Base-by-base conservation (phyloP, 2,329 filamentous ascomycete species). In the Coniella lustricola region DNA sequence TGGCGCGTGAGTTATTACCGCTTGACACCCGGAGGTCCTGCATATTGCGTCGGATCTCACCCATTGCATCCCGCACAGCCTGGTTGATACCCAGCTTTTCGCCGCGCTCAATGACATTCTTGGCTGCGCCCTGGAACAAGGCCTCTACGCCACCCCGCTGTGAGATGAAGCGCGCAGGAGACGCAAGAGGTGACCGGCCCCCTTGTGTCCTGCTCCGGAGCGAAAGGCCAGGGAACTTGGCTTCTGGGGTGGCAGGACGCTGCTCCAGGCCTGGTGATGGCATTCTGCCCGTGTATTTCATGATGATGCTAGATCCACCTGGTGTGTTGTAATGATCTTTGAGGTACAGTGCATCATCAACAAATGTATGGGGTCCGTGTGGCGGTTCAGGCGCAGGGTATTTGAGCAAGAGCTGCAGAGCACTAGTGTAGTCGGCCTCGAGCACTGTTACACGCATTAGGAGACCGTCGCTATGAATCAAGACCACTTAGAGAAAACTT, bases 341-440 rank as follows among this genome's bases (percentile, higher is more conserved):
- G 3, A 94, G 73, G 59, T 85, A 88, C 3, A 93, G 64, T 1
- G 90, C 93, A 65, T 98, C 93, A 50, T 88, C 79, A 40, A 95
- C 86, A 57, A 97, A 88, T 0, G 83, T 87, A 55, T 85, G 80
- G 14, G 90, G 85, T 0, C 81, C 80, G 55, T 84, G 71, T 1
- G 81, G 75, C 3, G 71, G 67, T 4, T 72, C 60, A 2, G 85
- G 84, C 1, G 80, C 71, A 2, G 89, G 89, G 56, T 97, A 97
- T 58, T 88, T 87, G 2, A 97, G 75, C 21, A 97, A 72, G 1
- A 94, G 69, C 48, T 88, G 85, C 46, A 98, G 71, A 8, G 88
- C 91, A 32, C 81, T 78, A 1, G 93, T 91, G 60, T 95, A 95
- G 64, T 97, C 91, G 12, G 87, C 83, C 54, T 88, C 81, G 21